These are phyloP conservation scores for Phytomonas sp. DNA, from an alignment of 208 protist species.

Conservation along the genomic window DNA sequence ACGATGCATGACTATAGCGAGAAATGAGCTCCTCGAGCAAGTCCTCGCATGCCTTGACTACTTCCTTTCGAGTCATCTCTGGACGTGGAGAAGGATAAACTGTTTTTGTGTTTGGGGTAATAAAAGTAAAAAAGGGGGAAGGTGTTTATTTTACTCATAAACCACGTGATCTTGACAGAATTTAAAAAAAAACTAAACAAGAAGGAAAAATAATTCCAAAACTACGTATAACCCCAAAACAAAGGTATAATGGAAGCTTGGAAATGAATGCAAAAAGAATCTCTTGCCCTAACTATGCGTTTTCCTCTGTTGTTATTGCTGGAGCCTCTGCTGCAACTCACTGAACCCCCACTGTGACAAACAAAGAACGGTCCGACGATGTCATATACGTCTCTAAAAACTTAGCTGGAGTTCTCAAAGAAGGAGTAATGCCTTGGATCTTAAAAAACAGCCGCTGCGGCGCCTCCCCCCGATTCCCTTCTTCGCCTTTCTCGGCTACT, in stretches of 20 bases:
- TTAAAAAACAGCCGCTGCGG: slow-evolving; percentile 33
- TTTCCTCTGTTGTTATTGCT: not conserved
- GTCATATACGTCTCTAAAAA: slow-evolving; percentile 51
- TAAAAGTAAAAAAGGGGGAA: not conserved
- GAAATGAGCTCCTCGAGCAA: not conserved
- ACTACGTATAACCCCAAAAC: slow-evolving; percentile 7
- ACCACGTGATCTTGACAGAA: not conserved
- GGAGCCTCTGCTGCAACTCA: not conserved
- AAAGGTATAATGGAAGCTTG: slow-evolving; percentile 5
- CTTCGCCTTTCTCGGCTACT: not conserved
- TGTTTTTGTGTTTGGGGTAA: not conserved
- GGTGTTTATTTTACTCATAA: not conserved
- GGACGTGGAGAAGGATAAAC: not conserved
- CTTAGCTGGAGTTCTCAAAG: slow-evolving; percentile 34
- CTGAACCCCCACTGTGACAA: slow-evolving; percentile 30
- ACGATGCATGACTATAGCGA: not conserved
- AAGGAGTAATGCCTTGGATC: slow-evolving; percentile 49
- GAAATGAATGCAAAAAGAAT: slow-evolving; percentile 1
- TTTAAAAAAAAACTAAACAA: slow-evolving; percentile 2
- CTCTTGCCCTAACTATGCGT: not conserved
- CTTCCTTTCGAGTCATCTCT: not conserved
- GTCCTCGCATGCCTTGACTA: not conserved
- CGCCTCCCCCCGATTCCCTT: not conserved
- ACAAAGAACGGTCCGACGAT: slow-evolving; percentile 53
- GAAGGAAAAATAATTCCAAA: slow-evolving; percentile 5